Evolutionary conservation across 345 rosid genomes (phyloP).

Genomic region (Cardamine occulta): DNA sequence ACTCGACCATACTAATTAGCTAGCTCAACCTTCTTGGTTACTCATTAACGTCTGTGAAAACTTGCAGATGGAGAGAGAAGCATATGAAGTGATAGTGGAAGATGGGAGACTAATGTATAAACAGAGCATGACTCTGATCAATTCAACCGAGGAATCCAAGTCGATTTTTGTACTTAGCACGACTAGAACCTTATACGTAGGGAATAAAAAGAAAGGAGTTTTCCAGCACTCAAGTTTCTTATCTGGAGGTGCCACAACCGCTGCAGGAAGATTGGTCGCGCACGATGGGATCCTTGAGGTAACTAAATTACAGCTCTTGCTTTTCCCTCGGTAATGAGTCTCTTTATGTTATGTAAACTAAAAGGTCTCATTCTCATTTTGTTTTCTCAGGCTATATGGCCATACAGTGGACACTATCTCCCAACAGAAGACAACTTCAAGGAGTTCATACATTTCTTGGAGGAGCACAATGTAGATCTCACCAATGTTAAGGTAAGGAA

Average conservation of each 20-base stretch:
- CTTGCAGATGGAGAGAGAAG: constrained; percentile 66
- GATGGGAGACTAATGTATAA: constrained; percentile 61
- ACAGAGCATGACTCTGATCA: constrained; percentile 49
- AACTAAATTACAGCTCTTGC: not conserved
- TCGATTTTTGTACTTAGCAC: constrained; percentile 80
- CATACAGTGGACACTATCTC: constrained; percentile 77
- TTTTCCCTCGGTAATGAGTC: not conserved
- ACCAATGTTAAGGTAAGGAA: constrained; percentile 61
- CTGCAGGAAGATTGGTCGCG: constrained; percentile 68
- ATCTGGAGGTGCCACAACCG: constrained; percentile 70
- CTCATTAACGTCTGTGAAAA: constrained; percentile 29
- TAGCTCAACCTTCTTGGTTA: constrained; percentile 2
- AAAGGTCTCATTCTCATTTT: constrained; percentile 6
- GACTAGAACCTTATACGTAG: constrained; percentile 63
- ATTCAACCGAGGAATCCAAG: constrained; percentile 57
- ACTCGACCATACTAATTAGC: not conserved
- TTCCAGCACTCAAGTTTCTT: constrained; percentile 77
- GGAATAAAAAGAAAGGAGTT: constrained; percentile 60
- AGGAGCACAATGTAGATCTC: constrained; percentile 62
- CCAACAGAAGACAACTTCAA: constrained; percentile 70
- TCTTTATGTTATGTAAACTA: constrained; percentile 14
- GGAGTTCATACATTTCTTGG: constrained; percentile 59
- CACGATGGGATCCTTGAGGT: constrained; percentile 66
- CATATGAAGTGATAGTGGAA: constrained; percentile 65
- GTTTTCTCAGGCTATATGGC: constrained; percentile 60